Evolutionary conservation across 2,329 filamentous ascomycete genomes (phyloP).

Genomic region (Fusarium sp.): DNA sequence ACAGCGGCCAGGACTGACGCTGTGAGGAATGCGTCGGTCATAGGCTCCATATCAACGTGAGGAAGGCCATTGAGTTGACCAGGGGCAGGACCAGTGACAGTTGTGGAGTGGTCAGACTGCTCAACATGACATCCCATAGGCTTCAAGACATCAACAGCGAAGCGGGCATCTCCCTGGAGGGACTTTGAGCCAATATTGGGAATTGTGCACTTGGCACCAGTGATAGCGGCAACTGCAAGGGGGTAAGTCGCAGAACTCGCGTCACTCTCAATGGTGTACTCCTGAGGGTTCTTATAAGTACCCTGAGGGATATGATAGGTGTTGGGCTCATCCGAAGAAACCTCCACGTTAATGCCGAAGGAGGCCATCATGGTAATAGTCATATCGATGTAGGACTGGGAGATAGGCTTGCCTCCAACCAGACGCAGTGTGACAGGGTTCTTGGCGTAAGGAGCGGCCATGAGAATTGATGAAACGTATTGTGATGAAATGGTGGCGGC

Average conservation of each 20-base stretch:
- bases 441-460: slow-evolving; percentile 97
- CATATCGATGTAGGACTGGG: slow-evolving; percentile 98
- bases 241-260: slow-evolving; percentile 98
- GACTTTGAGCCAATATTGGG: slow-evolving; percentile 95
- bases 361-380: slow-evolving; percentile 96
- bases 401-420: slow-evolving; percentile 97
- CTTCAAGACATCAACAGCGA: slow-evolving; percentile 86
- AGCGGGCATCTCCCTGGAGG: slow-evolving; percentile 92
- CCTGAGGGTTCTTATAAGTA: slow-evolving; percentile 80
- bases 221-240: slow-evolving; percentile 91
- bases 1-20: slow-evolving; percentile 93
- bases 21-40: slow-evolving; percentile 98
- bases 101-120: slow-evolving; percentile 87
- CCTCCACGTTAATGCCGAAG: slow-evolving; percentile 84
- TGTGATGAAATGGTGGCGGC: slow-evolving; percentile 98
- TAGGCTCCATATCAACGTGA: slow-evolving; percentile 96
- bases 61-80: slow-evolving; percentile 79
- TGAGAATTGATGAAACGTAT: slow-evolving; percentile 95
- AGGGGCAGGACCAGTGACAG: slow-evolving; percentile 84
- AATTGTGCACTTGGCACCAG: slow-evolving; percentile 92
- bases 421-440: slow-evolving; percentile 88
- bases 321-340: slow-evolving; percentile 80
- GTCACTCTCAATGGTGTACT: slow-evolving; percentile 95
- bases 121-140: slow-evolving; percentile 95
- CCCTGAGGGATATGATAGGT: slow-evolving; percentile 94